A percentile compares a stretch with the other conserved stretches of the same genome.
phyloP scores from a whole-genome alignment of 129 eudicot genomes.

The Logfia minima region DNA sequence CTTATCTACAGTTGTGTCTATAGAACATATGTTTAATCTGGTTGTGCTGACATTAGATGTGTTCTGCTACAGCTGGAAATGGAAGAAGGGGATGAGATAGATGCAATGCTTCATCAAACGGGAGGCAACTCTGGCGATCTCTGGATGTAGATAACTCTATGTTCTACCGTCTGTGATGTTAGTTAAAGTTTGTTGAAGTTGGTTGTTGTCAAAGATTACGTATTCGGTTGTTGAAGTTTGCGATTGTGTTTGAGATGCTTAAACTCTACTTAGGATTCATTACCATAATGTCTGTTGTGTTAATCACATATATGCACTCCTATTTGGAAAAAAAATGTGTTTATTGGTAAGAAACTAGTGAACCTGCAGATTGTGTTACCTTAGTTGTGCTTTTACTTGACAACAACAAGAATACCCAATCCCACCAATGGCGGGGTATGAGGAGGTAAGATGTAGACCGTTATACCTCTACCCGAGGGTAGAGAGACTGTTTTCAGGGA shows the following conservation, averaged over 20 bases:
- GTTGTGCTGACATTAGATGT: neutral
- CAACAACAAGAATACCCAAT: too few relatives aligned
- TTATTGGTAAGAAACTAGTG: neutral
- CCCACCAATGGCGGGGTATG: too few relatives aligned
- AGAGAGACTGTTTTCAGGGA: too few relatives aligned
- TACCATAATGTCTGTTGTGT: constrained; percentile 6
- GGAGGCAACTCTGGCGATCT: constrained; percentile 4
- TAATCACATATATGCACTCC: constrained; percentile 17
- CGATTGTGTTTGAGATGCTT: constrained; percentile 13
- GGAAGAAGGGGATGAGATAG: constrained; percentile 88
- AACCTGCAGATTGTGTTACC: neutral
- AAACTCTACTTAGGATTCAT: constrained; percentile 9
- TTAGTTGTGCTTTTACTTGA: neutral
- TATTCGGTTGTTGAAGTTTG: neutral
- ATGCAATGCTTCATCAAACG: constrained; percentile 71
- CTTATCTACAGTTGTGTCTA: neutral
- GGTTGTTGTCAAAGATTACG: constrained; percentile 7
- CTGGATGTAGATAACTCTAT: neutral
- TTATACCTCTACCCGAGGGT: too few relatives aligned
- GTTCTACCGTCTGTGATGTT: neutral
- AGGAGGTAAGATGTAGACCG: too few relatives aligned
- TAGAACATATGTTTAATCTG: neutral
- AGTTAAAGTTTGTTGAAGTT: constrained; percentile 7
- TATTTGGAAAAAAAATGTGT: constrained; percentile 6
- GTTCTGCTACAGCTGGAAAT: constrained; percentile 62